Conservation (phyloP, 208 protist genomes). For the Trichomonas vaginalis region DNA sequence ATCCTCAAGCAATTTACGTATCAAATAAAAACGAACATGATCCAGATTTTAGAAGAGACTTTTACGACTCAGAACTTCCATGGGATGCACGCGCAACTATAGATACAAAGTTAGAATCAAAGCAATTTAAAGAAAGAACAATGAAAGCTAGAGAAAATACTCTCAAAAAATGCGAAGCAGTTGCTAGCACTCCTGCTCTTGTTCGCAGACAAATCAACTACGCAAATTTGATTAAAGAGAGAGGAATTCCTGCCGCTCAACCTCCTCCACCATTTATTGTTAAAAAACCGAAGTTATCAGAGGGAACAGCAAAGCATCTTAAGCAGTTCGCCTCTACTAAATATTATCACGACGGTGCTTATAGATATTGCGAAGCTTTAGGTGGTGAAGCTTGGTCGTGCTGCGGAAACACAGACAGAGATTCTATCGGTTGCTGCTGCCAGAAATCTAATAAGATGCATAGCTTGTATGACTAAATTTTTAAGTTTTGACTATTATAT, state of each 20-base stretch:
- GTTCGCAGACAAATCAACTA: neutral
- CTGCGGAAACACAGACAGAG: neutral
- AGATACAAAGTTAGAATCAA: neutral
- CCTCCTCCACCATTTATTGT: slow-evolving; percentile 16
- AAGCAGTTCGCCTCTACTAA: neutral
- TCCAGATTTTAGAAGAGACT: slow-evolving; percentile 18
- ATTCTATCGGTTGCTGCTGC: neutral
- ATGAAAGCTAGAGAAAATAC: neutral
- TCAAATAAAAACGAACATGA: slow-evolving; percentile 7
- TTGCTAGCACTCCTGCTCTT: neutral
- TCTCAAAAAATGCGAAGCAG: neutral
- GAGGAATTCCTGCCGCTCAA: slow-evolving; percentile 1
- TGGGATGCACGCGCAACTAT: neutral
- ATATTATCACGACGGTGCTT: neutral
- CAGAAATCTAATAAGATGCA: neutral
- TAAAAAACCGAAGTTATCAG: neutral
- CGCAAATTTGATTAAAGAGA: slow-evolving; percentile 4
- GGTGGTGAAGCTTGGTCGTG: neutral
- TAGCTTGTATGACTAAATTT: neutral
- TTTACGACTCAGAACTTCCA: neutral
- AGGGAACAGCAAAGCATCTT: neutral
- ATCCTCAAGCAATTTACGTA: slow-evolving; percentile 9
- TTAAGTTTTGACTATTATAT: too few relatives aligned
- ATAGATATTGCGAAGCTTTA: neutral
- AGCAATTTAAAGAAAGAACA: neutral